Evolutionary conservation across 2,329 filamentous ascomycete species (phyloP), one percentile per base, ranked within the genome.

Genomic region (Cladosporium oxysporum): DNA sequence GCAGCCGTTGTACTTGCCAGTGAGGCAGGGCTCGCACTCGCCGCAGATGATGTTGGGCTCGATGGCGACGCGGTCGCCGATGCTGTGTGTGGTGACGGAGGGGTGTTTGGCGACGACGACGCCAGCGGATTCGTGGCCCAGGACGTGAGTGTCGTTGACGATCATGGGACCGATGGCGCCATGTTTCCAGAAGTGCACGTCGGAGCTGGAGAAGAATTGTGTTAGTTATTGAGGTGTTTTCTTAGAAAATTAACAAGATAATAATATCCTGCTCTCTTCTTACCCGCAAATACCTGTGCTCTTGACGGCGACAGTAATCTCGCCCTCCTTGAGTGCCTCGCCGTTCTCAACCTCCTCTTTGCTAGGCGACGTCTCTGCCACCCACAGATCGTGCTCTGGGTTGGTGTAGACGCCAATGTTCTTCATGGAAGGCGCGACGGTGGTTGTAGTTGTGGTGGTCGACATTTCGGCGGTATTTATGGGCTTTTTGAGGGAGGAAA

Each of bases 351-450:
- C 89, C 68, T 88, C 88, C 77, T 96, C 91, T 29, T 92, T 80
- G 53, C 86, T 89, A 5, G 94, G 94, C 72, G 87, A 84, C 14
- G 93, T 88, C 70, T 92, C 88, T 65, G 85, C 90, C 68, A 97
- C 87, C 92, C 93, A 98, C 62, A 98, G 84, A 67, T 97, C 91
- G 78, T 98, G 94, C 66, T 88, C 87, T 21, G 94, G 92, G 82
- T 98, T 97, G 62, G 94, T 98, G 84, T 91, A 98, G 71, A 98
- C 93, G 72, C 93, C 94, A 76, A 98, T 96, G 81, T 98, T 98
- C 66, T 91, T 82, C 85, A 96, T 95, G 66, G 85, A 82, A 57
- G 85, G 81, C 77, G 81, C 79, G 61, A 81, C 74, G 44, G 77
- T 70, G 28, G 69, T 53, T 28, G 63, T 41, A 12, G 63, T 65